phyloP scores from a whole-genome alignment of 306 rosid species.

The Arachis stenosperma region DNA sequence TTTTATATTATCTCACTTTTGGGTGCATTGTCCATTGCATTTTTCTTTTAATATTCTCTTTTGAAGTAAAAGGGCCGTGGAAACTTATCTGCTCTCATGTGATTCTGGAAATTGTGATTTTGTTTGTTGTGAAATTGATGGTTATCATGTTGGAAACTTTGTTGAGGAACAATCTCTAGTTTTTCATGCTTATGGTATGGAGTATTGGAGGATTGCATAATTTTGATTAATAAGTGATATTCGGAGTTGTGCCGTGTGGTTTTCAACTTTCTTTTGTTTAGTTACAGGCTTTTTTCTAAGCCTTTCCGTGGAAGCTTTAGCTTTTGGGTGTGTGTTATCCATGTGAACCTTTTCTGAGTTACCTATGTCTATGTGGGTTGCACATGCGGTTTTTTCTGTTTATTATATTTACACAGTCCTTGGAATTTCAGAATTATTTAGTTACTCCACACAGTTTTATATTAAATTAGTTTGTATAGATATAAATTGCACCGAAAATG shows the following conservation, averaged over 20 bases:
- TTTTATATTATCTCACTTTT: constrained; percentile 19
- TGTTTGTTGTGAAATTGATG: constrained; percentile 19
- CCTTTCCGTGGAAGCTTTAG: constrained; percentile 37
- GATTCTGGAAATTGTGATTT: constrained; percentile 30
- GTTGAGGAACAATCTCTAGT: background rate
- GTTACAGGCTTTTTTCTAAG: constrained; percentile 39
- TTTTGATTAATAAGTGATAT: constrained; percentile 3
- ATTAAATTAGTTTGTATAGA: too few relatives aligned
- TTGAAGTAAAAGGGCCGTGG: background rate
- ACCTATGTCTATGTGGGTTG: constrained; percentile 27
- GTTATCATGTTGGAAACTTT: background rate
- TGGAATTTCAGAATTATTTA: background rate
- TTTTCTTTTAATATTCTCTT: background rate
- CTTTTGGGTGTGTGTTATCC: constrained; percentile 33
- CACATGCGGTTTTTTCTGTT: background rate
- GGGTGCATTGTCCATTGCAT: background rate
- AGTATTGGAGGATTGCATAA: constrained; percentile 2
- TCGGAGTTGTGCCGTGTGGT: constrained; percentile 41
- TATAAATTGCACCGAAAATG: too few relatives aligned
- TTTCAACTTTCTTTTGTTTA: constrained; percentile 40
- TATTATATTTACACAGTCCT: constrained; percentile 9
- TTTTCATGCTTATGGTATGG: background rate
- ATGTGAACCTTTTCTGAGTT: constrained; percentile 30
- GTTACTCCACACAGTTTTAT: background rate
- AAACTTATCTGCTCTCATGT: background rate